Evolutionary conservation across 2,329 filamentous ascomycete species (phyloP).

Genomic region (Colletotrichum sublineola): DNA sequence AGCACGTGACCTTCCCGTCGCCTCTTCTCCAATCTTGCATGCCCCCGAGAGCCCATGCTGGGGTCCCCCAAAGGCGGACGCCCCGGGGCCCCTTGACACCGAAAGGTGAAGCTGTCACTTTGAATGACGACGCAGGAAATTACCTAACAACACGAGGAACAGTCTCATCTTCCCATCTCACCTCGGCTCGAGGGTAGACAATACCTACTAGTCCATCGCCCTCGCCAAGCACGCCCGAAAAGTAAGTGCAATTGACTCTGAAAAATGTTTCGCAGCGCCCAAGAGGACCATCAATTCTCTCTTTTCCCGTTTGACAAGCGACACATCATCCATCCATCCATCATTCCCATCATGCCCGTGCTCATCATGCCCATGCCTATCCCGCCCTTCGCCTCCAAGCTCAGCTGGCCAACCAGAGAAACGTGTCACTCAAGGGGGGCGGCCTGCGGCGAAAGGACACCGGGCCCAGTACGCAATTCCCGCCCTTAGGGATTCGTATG

Average conservation of each 20-base stretch:
- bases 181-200: constrained; percentile 10
- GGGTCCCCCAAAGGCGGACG: neutral
- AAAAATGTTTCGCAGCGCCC: neutral
- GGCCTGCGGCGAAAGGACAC: constrained; percentile 24
- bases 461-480: constrained; percentile 26
- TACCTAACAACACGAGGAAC: constrained; percentile 33
- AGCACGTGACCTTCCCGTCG: constrained; percentile 6
- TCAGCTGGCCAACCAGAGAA: constrained; percentile 25
- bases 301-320: constrained; percentile 3
- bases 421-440: constrained; percentile 23
- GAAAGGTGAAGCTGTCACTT: constrained; percentile 39
- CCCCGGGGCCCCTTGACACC: constrained; percentile 21
- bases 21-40: constrained; percentile 6
- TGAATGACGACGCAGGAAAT: constrained; percentile 35
- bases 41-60: constrained; percentile 28
- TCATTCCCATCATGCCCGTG: neutral
- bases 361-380: neutral
- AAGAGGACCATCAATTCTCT: neutral
- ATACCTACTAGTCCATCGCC: neutral
- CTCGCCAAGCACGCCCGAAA: neutral
- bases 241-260: constrained; percentile 11
- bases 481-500: constrained; percentile 10
- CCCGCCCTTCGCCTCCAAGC: constrained; percentile 20
- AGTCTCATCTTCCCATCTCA: constrained; percentile 35
- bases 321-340: neutral